Conservation (phyloP, 2,329 filamentous ascomycete species). For the Drechslera avenae region DNA sequence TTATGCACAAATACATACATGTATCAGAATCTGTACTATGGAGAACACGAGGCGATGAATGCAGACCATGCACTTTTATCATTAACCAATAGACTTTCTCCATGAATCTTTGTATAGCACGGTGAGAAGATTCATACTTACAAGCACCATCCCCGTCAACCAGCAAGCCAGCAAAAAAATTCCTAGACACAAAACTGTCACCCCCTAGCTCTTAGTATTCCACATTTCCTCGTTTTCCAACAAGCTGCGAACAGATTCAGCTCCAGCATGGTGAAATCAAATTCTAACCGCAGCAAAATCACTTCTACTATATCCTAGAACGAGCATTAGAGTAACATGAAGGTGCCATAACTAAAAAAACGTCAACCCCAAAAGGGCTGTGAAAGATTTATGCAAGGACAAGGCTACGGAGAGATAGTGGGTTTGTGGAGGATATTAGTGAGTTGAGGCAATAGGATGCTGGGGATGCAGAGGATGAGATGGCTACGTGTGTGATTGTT, state of each 20-base stretch:
- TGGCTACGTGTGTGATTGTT: too few species aligned
- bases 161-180: not conserved
- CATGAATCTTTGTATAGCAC: not conserved
- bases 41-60: not conserved
- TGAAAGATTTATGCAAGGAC: not conserved
- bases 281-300: not conserved
- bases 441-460: not conserved
- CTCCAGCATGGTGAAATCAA: not conserved
- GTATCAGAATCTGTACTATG: slow-evolving; percentile 1
- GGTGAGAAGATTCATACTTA: slow-evolving; percentile 1
- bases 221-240: not conserved
- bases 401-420: too few species aligned
- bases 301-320: not conserved
- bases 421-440: not conserved
- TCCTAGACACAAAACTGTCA: not conserved
- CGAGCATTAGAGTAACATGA: not conserved
- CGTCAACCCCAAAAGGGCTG: not conserved
- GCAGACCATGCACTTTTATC: not conserved
- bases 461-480: too few species aligned
- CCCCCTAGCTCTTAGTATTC: not conserved
- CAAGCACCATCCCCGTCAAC: not conserved
- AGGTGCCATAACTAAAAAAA: not conserved
- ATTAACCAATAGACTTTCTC: not conserved
- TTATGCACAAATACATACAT: slow-evolving; percentile 1
- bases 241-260: not conserved